Evolutionary conservation across 116 monocot genomes (phyloP).

Genomic region (Papilionanthe hybrid): DNA sequence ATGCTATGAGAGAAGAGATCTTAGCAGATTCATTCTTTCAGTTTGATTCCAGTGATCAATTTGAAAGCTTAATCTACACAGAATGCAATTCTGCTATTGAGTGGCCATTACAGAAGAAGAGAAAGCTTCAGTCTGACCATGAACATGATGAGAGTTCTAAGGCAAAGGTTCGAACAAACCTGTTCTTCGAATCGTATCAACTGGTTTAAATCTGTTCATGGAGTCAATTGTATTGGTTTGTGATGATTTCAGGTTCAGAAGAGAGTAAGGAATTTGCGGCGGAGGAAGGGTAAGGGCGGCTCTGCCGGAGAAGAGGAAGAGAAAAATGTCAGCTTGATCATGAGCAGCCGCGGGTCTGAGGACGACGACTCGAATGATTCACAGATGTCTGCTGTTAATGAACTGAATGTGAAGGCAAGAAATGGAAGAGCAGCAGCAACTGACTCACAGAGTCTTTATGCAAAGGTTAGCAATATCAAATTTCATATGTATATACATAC

Average conservation of each 20-base stretch:
- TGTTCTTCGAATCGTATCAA: not conserved
- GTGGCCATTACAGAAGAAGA: too few species aligned
- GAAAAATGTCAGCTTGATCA: conserved; percentile 1
- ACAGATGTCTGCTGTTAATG: conserved; percentile 7
- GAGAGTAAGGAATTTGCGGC: not conserved
- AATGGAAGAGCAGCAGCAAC: not conserved
- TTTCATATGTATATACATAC: too few species aligned
- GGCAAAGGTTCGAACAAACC: not conserved
- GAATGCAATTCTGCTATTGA: not conserved
- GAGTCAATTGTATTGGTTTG: not conserved
- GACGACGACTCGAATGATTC: conserved; percentile 24
- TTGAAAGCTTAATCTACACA: not conserved
- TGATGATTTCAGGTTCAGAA: not conserved
- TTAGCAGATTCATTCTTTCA: not conserved
- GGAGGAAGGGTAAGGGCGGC: conserved; percentile 4
- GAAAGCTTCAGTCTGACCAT: not conserved
- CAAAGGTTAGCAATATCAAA: not conserved
- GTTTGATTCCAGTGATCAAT: not conserved
- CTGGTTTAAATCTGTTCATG: not conserved
- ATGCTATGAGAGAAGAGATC: not conserved
- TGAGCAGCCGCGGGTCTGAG: conserved; percentile 25
- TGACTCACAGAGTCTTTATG: not conserved
- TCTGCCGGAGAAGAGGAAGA: conserved; percentile 1
- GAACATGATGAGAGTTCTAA: not conserved
- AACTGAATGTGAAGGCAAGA: not conserved